Conservation (phyloP, 129 eudicot genomes). For the Flaveria brownii region DNA sequence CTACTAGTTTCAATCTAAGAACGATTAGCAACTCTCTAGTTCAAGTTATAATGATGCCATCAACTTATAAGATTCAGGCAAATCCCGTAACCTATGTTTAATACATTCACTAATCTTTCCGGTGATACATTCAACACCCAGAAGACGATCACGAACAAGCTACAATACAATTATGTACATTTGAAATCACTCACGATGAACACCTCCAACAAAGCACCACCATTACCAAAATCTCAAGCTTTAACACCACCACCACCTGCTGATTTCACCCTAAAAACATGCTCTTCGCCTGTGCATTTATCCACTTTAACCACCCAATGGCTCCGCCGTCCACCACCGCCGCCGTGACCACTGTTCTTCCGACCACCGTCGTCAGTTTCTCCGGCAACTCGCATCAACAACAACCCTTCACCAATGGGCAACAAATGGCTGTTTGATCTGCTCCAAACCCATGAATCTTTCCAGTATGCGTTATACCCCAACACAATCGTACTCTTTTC, state of each 20-base stretch:
- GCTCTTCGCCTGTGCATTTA: slow-evolving; percentile 69
- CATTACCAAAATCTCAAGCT: slow-evolving; percentile 18
- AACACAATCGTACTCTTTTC: slow-evolving; percentile 41
- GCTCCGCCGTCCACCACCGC: slow-evolving; percentile 38
- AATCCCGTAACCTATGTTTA: not conserved
- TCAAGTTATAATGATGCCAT: too few species aligned
- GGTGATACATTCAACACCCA: not conserved
- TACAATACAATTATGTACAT: not conserved
- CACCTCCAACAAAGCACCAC: slow-evolving; percentile 9
- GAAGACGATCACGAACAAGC: not conserved
- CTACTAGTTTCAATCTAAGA: too few species aligned
- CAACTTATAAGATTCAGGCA: not conserved
- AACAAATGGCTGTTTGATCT: slow-evolving; percentile 52
- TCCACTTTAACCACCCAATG: slow-evolving; percentile 63
- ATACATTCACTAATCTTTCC: slow-evolving; percentile 2
- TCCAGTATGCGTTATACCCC: slow-evolving; percentile 59
- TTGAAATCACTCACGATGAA: not conserved
- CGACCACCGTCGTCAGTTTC: not conserved
- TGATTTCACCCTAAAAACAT: slow-evolving; percentile 52
- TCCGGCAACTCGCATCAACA: slow-evolving; percentile 43
- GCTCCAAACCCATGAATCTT: slow-evolving; percentile 40
- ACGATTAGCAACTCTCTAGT: too few species aligned
- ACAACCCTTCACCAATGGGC: slow-evolving; percentile 69
- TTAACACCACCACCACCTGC: slow-evolving; percentile 33
- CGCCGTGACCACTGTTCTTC: slow-evolving; percentile 26